These are phyloP conservation scores for Aspergillus pseudoterreus DNA, from an alignment of 2,329 filamentous ascomycete species.

Conservation along the genomic window DNA sequence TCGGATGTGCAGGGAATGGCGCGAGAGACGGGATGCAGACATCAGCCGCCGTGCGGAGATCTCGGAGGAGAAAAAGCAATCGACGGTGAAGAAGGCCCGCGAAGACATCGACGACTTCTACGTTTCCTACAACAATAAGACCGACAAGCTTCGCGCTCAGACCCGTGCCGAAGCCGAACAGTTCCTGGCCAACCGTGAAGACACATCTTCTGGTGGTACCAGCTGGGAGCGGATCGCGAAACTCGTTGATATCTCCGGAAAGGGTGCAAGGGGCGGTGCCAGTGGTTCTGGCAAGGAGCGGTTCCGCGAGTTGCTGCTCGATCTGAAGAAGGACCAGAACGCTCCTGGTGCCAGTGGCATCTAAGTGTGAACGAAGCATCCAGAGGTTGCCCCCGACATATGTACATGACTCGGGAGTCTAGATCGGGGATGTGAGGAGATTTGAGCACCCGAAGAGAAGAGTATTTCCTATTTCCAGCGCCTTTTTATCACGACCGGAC, in stretches of 20 bases:
- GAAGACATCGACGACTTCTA: slow-evolving; percentile 98
- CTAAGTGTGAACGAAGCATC: slow-evolving; percentile 16
- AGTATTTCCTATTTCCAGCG: slow-evolving; percentile 7
- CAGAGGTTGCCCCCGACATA: background rate
- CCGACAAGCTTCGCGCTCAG: slow-evolving; percentile 87
- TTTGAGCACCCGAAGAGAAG: slow-evolving; percentile 3
- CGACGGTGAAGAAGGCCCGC: slow-evolving; percentile 84
- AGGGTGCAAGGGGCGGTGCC: slow-evolving; percentile 80
- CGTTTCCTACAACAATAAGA: slow-evolving; percentile 98
- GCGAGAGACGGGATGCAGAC: slow-evolving; percentile 78
- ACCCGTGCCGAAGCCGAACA: slow-evolving; percentile 89
- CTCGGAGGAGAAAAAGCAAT: slow-evolving; percentile 74
- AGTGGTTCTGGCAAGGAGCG: slow-evolving; percentile 91
- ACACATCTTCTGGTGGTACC: slow-evolving; percentile 89
- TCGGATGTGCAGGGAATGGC: slow-evolving; percentile 64
- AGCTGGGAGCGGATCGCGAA: slow-evolving; percentile 99
- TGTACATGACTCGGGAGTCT: background rate
- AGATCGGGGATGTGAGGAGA: background rate
- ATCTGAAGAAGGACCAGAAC: slow-evolving; percentile 89
- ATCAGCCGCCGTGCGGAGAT: slow-evolving; percentile 81
- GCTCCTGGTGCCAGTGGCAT: slow-evolving; percentile 58
- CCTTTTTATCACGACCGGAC: slow-evolving; percentile 7
- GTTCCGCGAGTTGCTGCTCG: slow-evolving; percentile 85
- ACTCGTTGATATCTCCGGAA: slow-evolving; percentile 93
- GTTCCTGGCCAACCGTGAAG: slow-evolving; percentile 82